phyloP scores from a whole-genome alignment of 306 rosid genomes.

The Sindora glabra region DNA sequence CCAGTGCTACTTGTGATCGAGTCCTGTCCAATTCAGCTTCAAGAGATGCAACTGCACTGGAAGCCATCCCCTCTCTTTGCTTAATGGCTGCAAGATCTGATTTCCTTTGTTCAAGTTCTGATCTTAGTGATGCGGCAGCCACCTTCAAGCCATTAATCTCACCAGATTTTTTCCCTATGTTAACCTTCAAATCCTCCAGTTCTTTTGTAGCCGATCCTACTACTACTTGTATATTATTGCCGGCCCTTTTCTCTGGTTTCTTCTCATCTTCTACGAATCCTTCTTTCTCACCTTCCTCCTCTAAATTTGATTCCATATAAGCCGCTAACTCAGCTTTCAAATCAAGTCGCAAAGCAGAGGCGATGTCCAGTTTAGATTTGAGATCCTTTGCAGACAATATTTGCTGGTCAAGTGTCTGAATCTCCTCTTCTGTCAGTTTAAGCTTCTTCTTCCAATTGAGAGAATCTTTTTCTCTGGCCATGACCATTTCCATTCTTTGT shows the following conservation, averaged over 20 bases:
- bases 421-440: slow-evolving; percentile 83
- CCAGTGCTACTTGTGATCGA: slow-evolving; percentile 74
- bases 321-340: slow-evolving; percentile 78
- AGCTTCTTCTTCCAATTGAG: slow-evolving; percentile 91
- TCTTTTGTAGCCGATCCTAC: slow-evolving; percentile 68
- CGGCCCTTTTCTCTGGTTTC: slow-evolving; percentile 45
- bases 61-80: slow-evolving; percentile 98
- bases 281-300: slow-evolving; percentile 42
- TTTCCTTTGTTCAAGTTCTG: slow-evolving; percentile 79
- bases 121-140: slow-evolving; percentile 70
- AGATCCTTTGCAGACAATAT: slow-evolving; percentile 70
- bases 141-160: slow-evolving; percentile 81
- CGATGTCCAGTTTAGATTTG: slow-evolving; percentile 74
- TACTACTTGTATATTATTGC: slow-evolving; percentile 63
- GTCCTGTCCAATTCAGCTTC: slow-evolving; percentile 82
- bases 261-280: slow-evolving; percentile 36
- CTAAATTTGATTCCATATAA: slow-evolving; percentile 78
- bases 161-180: slow-evolving; percentile 79
- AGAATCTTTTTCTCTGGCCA: slow-evolving; percentile 96
- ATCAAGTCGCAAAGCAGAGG: slow-evolving; percentile 71
- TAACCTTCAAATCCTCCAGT: slow-evolving; percentile 74
- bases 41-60: slow-evolving; percentile 81
- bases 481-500: slow-evolving; percentile 81
- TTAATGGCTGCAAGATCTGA: slow-evolving; percentile 52
- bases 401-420: slow-evolving; percentile 65